A percentile compares a stretch with the other conserved stretches of the same genome.
Conservation (phyloP, 2,329 filamentous ascomycete genomes). For the Fonsecaea erecta region DNA sequence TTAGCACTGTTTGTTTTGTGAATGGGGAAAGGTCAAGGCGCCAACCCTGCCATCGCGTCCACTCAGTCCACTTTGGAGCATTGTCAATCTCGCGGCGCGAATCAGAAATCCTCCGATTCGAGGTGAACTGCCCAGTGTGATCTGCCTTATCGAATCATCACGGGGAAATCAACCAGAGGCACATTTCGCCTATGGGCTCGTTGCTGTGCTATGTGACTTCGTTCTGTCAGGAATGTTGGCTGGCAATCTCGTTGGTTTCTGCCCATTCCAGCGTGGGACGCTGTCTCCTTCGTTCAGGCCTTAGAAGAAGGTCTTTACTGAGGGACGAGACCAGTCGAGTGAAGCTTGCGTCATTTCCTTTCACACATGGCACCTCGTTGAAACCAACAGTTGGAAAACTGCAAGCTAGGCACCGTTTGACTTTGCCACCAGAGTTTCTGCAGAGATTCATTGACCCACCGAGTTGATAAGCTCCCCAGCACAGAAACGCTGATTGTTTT, state of each 20-base stretch:
- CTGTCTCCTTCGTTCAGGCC: not conserved
- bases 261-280: not conserved
- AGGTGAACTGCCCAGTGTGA: constrained; percentile 24
- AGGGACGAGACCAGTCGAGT: constrained; percentile 20
- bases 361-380: not conserved
- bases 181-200: constrained; percentile 9
- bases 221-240: constrained; percentile 33
- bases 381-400: not conserved
- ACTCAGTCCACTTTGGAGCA: constrained; percentile 22
- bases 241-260: constrained; percentile 22
- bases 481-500: constrained; percentile 4
- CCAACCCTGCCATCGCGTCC: constrained; percentile 19
- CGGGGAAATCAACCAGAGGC: constrained; percentile 8
- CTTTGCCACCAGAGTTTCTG: constrained; percentile 4
- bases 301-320: constrained; percentile 19
- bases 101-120: constrained; percentile 28
- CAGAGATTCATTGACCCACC: constrained; percentile 6
- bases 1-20: constrained; percentile 29
- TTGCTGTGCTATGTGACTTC: constrained; percentile 21
- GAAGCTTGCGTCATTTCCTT: not conserved
- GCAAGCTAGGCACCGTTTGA: constrained; percentile 3
- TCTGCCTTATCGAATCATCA: constrained; percentile 25
- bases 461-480: not conserved
- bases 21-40: constrained; percentile 31
- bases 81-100: constrained; percentile 29